Conservation (phyloP, 805 yeast species). For the Kazachstania kunashirensis region DNA sequence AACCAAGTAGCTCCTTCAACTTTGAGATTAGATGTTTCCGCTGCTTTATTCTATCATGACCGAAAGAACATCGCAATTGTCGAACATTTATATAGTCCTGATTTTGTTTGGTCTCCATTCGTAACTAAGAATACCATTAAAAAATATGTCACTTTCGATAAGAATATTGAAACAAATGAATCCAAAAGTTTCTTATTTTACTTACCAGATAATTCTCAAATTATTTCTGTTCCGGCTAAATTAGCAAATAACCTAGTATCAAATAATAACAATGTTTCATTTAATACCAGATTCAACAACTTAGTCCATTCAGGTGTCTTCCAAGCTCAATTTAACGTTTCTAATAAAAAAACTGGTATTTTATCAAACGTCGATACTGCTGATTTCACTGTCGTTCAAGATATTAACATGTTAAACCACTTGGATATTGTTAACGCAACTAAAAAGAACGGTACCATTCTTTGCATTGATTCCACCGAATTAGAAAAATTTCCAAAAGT, state of each 20-base stretch:
- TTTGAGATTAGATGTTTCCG: conserved; percentile 62
- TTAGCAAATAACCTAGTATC: conserved; percentile 63
- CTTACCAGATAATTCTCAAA: conserved; percentile 55
- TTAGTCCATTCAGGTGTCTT: conserved; percentile 61
- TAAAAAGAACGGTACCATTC: conserved; percentile 45
- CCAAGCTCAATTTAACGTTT: conserved; percentile 49
- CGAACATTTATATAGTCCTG: conserved; percentile 44
- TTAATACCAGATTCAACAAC: conserved; percentile 66
- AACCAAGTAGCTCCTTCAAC: conserved; percentile 29
- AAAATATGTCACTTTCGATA: conserved; percentile 29
- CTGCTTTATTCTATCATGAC: conserved; percentile 49
- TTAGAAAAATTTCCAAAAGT: conserved; percentile 27
- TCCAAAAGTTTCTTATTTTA: conserved; percentile 42
- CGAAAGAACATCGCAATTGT: conserved; percentile 32
- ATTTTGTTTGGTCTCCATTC: conserved; percentile 47
- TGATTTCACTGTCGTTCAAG: conserved; percentile 56
- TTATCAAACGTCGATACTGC: conserved; percentile 42
- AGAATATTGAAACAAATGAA: conserved; percentile 9
- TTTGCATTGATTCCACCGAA: conserved; percentile 43
- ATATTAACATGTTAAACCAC: conserved; percentile 41
- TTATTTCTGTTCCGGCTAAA: conserved; percentile 48
- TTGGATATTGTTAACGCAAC: conserved; percentile 57
- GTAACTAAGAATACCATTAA: conserved; percentile 41
- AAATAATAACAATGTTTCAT: conserved; percentile 43
- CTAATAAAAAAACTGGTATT: conserved; percentile 12